phyloP scores from a whole-genome alignment of 768 basidiomycete species.

The Kwoniella heveanensis region DNA sequence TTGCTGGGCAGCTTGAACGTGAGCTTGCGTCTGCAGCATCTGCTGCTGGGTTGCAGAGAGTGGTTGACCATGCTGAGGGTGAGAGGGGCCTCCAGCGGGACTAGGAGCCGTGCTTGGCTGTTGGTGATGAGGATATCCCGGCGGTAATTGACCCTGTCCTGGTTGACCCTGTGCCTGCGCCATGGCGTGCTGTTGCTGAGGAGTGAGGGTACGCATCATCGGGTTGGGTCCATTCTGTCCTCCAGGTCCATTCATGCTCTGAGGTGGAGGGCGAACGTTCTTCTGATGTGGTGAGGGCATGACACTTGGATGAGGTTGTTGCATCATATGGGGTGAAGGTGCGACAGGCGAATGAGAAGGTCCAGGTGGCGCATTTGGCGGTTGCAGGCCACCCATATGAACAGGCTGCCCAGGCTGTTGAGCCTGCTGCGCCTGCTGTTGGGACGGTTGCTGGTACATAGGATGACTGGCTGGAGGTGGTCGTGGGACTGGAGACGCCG shows the following conservation, averaged over 20 bases:
- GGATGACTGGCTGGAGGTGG: conserved; percentile 37
- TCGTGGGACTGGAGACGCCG: conserved; percentile 28
- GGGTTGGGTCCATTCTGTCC: conserved; percentile 22
- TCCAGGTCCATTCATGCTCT: conserved; percentile 30
- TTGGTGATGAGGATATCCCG: conserved; percentile 14
- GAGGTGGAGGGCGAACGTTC: conserved; percentile 35
- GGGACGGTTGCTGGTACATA: conserved; percentile 31
- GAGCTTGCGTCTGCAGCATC: conserved; percentile 31
- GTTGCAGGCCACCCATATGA: conserved; percentile 29
- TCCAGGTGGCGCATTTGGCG: conserved; percentile 37
- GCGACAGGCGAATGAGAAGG: conserved; percentile 42
- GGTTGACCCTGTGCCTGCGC: conserved; percentile 19
- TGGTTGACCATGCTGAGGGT: conserved; percentile 16
- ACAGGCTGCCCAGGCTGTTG: conserved; percentile 12
- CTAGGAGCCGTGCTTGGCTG: conserved; percentile 13
- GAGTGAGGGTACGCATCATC: conserved; percentile 42
- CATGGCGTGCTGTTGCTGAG: conserved; percentile 32
- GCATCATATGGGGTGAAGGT: conserved; percentile 47
- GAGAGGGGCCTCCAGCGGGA: conserved; percentile 18
- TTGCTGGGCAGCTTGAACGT: conserved; percentile 34
- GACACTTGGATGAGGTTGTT: conserved; percentile 36
- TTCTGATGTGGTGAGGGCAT: conserved; percentile 48
- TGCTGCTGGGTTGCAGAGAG: conserved; percentile 24
- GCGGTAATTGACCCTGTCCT: conserved; percentile 13
- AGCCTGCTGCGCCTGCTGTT: conserved; percentile 6